phyloP scores from a whole-genome alignment of 805 yeast species.

The Hanseniaspora lachancei region DNA sequence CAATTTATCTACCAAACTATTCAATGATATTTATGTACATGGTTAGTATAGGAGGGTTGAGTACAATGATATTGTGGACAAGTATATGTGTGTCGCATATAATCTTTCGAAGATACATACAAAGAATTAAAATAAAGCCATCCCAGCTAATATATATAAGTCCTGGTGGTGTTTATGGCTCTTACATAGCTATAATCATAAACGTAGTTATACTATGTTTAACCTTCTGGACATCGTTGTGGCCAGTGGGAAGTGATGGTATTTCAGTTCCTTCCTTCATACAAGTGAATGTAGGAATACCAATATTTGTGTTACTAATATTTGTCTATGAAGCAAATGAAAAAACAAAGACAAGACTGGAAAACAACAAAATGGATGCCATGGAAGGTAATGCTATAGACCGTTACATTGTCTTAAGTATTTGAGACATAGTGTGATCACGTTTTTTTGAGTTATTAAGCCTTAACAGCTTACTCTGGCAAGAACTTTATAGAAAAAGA shows the following conservation, averaged over 20 bases:
- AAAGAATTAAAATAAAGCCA: constrained; percentile 40
- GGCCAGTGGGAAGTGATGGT: constrained; percentile 35
- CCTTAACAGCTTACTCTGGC: no score
- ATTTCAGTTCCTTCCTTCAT: constrained; percentile 33
- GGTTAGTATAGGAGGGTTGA: constrained; percentile 62
- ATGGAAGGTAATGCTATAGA: not conserved
- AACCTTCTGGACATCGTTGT: constrained; percentile 62
- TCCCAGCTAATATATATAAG: constrained; percentile 48
- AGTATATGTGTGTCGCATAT: constrained; percentile 56
- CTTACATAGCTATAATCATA: constrained; percentile 39
- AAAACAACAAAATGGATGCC: no score
- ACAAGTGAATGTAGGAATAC: constrained; percentile 39
- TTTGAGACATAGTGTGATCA: not conserved
- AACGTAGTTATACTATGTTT: constrained; percentile 45
- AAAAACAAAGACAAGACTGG: not conserved
- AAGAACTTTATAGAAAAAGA: not conserved
- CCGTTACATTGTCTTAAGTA: not conserved
- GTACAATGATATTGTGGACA: constrained; percentile 72
- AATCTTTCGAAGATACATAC: constrained; percentile 47
- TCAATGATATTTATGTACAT: constrained; percentile 59
- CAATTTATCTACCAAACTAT: constrained; percentile 47
- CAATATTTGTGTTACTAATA: constrained; percentile 35
- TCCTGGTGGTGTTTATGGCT: constrained; percentile 47
- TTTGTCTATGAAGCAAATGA: constrained; percentile 20
- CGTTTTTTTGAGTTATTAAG: not conserved